phyloP scores from a whole-genome alignment of 805 yeast genomes.

The Scheffersomyces stipitis region DNA sequence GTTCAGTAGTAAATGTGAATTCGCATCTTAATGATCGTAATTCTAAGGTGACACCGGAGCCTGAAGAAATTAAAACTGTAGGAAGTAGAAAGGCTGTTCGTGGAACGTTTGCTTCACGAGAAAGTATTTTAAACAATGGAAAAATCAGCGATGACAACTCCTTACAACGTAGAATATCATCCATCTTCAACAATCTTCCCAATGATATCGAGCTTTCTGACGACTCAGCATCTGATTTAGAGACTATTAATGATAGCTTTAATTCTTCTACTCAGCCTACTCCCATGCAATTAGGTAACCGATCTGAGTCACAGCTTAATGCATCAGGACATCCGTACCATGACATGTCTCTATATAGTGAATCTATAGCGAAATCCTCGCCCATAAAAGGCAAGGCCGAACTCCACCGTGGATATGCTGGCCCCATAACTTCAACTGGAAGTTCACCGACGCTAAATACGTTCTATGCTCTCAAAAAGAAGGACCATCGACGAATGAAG shows the following conservation, averaged over 20 bases:
- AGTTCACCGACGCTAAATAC: constrained; percentile 25
- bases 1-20: constrained; percentile 33
- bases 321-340: constrained; percentile 8
- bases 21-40: constrained; percentile 9
- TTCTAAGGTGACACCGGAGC: neutral
- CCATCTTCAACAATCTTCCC: constrained; percentile 46
- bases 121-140: too few species aligned
- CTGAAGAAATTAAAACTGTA: constrained; percentile 1
- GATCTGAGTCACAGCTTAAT: neutral
- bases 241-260: constrained; percentile 23
- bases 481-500: constrained; percentile 15
- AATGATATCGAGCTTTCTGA: constrained; percentile 47
- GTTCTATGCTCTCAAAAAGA: constrained; percentile 23
- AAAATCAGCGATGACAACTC: constrained; percentile 11
- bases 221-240: constrained; percentile 44
- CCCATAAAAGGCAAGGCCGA: constrained; percentile 25
- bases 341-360: constrained; percentile 23
- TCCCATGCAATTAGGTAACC: neutral
- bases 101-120: too few species aligned
- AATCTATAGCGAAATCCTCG: constrained; percentile 25
- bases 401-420: constrained; percentile 9
- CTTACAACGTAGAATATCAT: constrained; percentile 33
- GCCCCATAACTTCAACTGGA: constrained; percentile 5
- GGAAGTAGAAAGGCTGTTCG: constrained; percentile 4
- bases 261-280: neutral